Percentiles rank a stretch among this genome's conserved stretches.
Evolutionary conservation across 257 asterid genomes (phyloP).

Genomic region (Nyctanthes arbortristis): DNA sequence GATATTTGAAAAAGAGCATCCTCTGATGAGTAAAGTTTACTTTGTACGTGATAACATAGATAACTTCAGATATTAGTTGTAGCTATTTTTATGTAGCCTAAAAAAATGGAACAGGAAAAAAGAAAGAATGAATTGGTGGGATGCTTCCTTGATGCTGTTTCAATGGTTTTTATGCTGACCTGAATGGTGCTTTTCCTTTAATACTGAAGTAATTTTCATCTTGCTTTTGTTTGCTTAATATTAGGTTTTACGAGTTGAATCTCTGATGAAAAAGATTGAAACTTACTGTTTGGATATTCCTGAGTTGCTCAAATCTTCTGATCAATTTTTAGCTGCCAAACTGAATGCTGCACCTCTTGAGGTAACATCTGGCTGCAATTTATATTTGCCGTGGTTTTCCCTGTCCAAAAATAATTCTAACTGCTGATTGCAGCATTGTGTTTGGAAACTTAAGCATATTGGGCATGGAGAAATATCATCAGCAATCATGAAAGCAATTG

Average conservation of each 20-base stretch:
- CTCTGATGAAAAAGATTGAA: conserved; percentile 47
- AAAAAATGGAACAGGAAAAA: background rate
- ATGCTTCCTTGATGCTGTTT: conserved; percentile 12
- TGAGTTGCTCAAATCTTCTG: conserved; percentile 66
- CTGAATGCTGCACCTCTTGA: conserved; percentile 58
- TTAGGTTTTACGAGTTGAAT: conserved; percentile 79
- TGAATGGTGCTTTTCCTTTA: conserved; percentile 2
- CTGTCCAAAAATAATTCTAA: conserved; percentile 8
- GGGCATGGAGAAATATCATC: conserved; percentile 53
- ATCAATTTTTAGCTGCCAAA: conserved; percentile 45
- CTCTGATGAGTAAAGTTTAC: conserved; percentile 80
- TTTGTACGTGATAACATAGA: conserved; percentile 57
- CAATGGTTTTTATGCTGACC: conserved; percentile 5
- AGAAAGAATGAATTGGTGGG: background rate
- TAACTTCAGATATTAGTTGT: background rate
- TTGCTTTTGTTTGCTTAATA: conserved; percentile 32
- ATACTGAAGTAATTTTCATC: conserved; percentile 11
- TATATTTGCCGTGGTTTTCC: conserved; percentile 9
- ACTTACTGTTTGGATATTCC: conserved; percentile 59
- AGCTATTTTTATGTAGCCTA: conserved; percentile 6
- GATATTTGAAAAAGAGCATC: conserved; percentile 62
- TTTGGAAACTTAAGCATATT: conserved; percentile 59
- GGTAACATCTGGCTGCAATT: conserved; percentile 46
- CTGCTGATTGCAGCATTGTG: conserved; percentile 42
- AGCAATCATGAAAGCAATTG: conserved; percentile 50